Percentiles rank a stretch among this genome's conserved stretches.
phyloP scores from a whole-genome alignment of 768 basidiomycete genomes.

The Leccinum subtestaceum region DNA sequence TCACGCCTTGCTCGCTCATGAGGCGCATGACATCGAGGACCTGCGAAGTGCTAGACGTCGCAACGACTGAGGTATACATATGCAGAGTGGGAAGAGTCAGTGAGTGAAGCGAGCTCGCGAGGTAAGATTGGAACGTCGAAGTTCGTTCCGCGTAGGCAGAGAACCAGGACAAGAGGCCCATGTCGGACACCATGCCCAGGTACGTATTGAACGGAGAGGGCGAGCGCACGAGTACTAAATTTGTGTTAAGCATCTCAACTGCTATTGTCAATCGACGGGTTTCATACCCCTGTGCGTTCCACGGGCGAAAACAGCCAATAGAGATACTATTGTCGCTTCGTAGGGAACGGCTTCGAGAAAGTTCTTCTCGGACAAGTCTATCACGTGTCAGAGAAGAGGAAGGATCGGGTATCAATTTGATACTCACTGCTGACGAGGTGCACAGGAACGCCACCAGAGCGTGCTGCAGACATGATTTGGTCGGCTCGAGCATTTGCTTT shows the following conservation, averaged over 20 bases:
- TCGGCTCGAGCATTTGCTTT: slow-evolving; percentile 57
- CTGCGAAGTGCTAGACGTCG: slow-evolving; percentile 54
- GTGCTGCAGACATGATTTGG: slow-evolving; percentile 72
- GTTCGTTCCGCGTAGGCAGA: slow-evolving; percentile 49
- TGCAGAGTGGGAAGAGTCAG: slow-evolving; percentile 65
- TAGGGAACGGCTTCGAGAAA: slow-evolving; percentile 62
- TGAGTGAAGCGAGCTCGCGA: slow-evolving; percentile 54
- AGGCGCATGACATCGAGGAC: slow-evolving; percentile 80
- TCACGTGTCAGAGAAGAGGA: background rate
- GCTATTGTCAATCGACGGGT: background rate
- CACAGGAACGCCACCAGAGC: slow-evolving; percentile 70
- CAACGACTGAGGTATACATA: slow-evolving; percentile 60
- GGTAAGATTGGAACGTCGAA: slow-evolving; percentile 30
- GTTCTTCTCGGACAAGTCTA: slow-evolving; percentile 86
- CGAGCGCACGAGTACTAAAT: slow-evolving; percentile 55
- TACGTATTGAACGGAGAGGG: slow-evolving; percentile 43
- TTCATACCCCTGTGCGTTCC: slow-evolving; percentile 69
- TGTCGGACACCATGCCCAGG: slow-evolving; percentile 76
- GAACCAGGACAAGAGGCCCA: slow-evolving; percentile 68
- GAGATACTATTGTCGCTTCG: slow-evolving; percentile 58
- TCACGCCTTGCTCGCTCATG: slow-evolving; percentile 85
- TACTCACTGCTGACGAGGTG: slow-evolving; percentile 73
- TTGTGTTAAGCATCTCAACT: slow-evolving; percentile 1
- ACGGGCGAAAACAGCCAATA: slow-evolving; percentile 64
- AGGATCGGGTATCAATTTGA: background rate